Conservation (phyloP, 108 stramenopile species). For the Pseudonitzschia delicatissima region DNA sequence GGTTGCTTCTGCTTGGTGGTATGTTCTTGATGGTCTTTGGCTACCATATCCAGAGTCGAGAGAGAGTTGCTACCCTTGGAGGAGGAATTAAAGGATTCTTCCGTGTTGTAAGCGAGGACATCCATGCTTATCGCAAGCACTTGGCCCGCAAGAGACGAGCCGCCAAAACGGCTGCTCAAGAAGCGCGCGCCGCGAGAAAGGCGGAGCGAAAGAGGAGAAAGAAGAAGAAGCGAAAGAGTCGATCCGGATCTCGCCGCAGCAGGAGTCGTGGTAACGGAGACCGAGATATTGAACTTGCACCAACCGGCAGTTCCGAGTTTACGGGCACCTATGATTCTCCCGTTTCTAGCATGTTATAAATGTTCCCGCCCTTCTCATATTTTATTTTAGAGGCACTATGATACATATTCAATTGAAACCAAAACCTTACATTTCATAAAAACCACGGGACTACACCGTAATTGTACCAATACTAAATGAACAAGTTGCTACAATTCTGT, state of each 20-base stretch:
- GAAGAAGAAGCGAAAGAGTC: slow-evolving; percentile 8
- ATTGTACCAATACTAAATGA: no score
- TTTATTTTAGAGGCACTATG: no score
- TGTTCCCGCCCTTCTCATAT: no score
- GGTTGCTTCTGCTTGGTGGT: slow-evolving; percentile 13
- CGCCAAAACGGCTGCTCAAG: slow-evolving; percentile 5
- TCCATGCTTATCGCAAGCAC: slow-evolving; percentile 10
- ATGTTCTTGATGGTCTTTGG: slow-evolving; percentile 17
- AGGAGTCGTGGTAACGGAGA: background rate
- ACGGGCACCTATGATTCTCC: slow-evolving; percentile 6
- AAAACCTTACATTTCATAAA: no score
- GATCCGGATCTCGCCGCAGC: background rate
- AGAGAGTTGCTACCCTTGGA: slow-evolving; percentile 6
- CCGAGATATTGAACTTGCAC: slow-evolving; percentile 5
- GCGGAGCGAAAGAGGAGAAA: background rate
- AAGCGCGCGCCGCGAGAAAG: background rate
- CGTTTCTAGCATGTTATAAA: slow-evolving; percentile 6
- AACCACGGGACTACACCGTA: no score
- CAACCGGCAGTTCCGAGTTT: slow-evolving; percentile 1
- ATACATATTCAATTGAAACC: no score
- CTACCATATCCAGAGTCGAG: slow-evolving; percentile 27
- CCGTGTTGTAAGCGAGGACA: slow-evolving; percentile 12
- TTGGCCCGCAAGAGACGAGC: slow-evolving; percentile 8
- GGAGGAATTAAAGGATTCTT: slow-evolving; percentile 24
- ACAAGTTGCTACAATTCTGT: no score